Evolutionary conservation across 805 yeast genomes (phyloP).

Genomic region (Huiozyma sinensis): DNA sequence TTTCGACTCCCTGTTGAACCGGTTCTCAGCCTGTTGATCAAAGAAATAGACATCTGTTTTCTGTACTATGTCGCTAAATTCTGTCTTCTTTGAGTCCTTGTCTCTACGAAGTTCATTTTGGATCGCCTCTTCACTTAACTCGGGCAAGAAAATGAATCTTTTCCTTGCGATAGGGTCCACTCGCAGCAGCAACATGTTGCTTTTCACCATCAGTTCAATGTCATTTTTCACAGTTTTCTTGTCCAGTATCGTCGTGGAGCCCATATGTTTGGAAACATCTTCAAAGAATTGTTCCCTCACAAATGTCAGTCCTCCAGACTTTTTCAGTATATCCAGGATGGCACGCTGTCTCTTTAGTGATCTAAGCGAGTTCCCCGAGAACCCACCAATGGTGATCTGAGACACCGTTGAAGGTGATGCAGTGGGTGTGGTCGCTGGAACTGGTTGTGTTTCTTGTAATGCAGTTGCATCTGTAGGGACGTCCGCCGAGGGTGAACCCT

Average conservation of each 20-base stretch:
- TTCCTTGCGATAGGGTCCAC: slow-evolving; percentile 13
- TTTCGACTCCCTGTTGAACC: slow-evolving; percentile 21
- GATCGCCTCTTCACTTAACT: slow-evolving; percentile 9
- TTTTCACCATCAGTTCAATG: slow-evolving; percentile 21
- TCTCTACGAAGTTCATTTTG: slow-evolving; percentile 14
- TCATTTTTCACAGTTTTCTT: slow-evolving; percentile 43
- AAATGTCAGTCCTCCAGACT: slow-evolving; percentile 36
- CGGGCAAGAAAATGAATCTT: slow-evolving; percentile 19
- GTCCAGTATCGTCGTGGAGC: slow-evolving; percentile 36
- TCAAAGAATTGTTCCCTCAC: slow-evolving; percentile 34
- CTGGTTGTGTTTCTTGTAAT: neutral
- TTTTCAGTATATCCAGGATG: slow-evolving; percentile 33
- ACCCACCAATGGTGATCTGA: slow-evolving; percentile 21
- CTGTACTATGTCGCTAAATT: slow-evolving; percentile 19
- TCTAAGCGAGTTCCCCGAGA: slow-evolving; percentile 34
- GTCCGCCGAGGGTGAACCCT: neutral
- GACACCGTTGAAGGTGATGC: neutral
- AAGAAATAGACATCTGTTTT: slow-evolving; percentile 27
- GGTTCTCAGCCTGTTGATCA: slow-evolving; percentile 23
- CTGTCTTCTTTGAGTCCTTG: slow-evolving; percentile 19
- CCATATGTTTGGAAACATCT: slow-evolving; percentile 32
- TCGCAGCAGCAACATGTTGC: slow-evolving; percentile 13
- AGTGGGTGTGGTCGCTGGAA: neutral
- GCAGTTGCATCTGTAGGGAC: neutral
- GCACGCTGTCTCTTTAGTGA: slow-evolving; percentile 35